Evolutionary conservation across 352 stramenopile species (phyloP), one percentile per base, ranked within the genome.

Genomic region (Globisporangium uncinulatum): DNA sequence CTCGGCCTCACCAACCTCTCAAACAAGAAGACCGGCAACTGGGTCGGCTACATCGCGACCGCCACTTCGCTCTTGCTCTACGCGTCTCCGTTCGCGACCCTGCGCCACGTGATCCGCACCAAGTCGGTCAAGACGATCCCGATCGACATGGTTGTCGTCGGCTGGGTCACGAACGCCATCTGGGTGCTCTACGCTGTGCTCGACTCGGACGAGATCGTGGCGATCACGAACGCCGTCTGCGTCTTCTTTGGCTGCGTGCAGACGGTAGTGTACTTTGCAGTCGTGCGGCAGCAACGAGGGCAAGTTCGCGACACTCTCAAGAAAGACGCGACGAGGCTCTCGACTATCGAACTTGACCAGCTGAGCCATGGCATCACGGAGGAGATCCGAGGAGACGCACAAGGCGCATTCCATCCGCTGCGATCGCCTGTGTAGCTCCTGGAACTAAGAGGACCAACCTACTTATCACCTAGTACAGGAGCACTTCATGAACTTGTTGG

Each of bases 81-180:
- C 61, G 63, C 71, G 41, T 86, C 79, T 4, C 79, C 79, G 1
- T 66, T 90, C 31, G 73, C 65, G 47, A 82, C 62, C 1, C 63
- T 90, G 45, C 68, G 63, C 44, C 55, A 72, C 4, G 80, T 87
- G n/a, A 10, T 90, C 15, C 54, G 56, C 13, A 76, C 65, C 61
- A 83, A 82, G 58, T 75, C 69, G n/a, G 67, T 73, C 32, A 60
- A 60, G n/a, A 83, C 72, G 11, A 69, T 90, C 48, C 73, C 71
- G 10, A 77, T 87, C 51, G 62, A 66, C 24, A 67, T 90, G 66
- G 70, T 74, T 36, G 20, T 59, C 32, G 76, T 76, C 37, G 75
- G 72, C 32, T 62, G 65, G n/a, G 9, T 74, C 54, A 88, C 84
- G 59, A 84, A 80, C 59, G 63, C 48, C 14, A 66, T 87, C 24